Base-by-base conservation (phyloP, 352 stramenopile genomes). In the Phytophthora boehmeriae region DNA sequence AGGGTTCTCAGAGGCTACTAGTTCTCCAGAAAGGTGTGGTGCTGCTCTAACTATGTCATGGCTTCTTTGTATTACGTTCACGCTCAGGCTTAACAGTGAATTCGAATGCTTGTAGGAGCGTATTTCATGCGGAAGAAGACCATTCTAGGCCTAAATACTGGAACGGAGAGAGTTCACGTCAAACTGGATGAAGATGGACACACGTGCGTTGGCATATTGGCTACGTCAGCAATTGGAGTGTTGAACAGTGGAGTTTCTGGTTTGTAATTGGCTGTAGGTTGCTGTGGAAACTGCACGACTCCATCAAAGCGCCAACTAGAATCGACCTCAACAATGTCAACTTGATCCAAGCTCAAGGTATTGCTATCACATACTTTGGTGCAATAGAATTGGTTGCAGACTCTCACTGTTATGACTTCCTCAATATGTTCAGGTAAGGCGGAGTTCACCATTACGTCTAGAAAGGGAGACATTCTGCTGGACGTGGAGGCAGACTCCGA, bases 61-160 rank as follows among this genome's bases (percentile, higher is more conserved):
- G n/a, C 5, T 47, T 4, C 17, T 4, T 19, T 43, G 13, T 17
- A 28, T 39, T 44, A 35, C 30, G 30, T 36, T 11, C 30, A 36
- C 30, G 6, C 6, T 36, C 30, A 17, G 36, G 19, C 6, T 35
- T 28, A 28, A 58, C 43, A 10, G 36, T 55, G 30, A 11, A 39
- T 8, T n/a, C n/a, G n/a, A n/a, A n/a, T n/a, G n/a, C n/a, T 14
- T 16, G 27, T 39, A 89, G 85, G 85, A 36, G 78, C 62, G 8
- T 73, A 82, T 28, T 93, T 94, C 56, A 83, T 79, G 66, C 74
- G 83, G 35, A 93, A 92, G 58, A 94, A 91, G 63, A 86, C 77
- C 28, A 55, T 91, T 38, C 71, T 94, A 19, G 83, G 86, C 5
- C 64, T 94, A 45, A 76, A 48, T 23, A 80, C 86, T 1, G 82